Evolutionary conservation across 371 early-diverging fungal species (phyloP), one percentile per base, ranked within the genome.

Genomic region (Dipsacomyces acuminosporus): DNA sequence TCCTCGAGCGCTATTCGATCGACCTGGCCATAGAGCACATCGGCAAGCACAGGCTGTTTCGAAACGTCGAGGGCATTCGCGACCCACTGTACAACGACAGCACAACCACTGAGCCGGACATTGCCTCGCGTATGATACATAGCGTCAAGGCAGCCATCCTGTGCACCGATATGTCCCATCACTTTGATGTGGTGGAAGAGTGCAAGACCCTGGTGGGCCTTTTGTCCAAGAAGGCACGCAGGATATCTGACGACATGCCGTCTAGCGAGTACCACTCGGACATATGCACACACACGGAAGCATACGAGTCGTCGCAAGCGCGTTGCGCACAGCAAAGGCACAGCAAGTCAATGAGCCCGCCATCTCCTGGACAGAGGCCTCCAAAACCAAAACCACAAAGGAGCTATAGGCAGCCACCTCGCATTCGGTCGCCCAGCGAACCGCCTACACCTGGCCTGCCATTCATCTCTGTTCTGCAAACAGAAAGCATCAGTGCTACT

Each of bases 141-240:
- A 59, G 76, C 34, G 79, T 86, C 42, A 66, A 76, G 23, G 76
- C 82, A 23, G 81, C 84, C 60, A 90, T 94, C 30, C 71, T 94
- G 15, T 80, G 84, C 11, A 94, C 94, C 0, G 94, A 94, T 67
- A 94, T 94, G 94, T 72, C 81, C 0, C 81, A 83, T n/a, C 94
- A 93, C 56, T 93, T 89, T 71, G 80, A 79, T 30, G 75, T 89
- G 45, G 83, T 89, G 46, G 87, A 86, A 34, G 61, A 74, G 36
- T 74, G 75, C 70, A 61, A 60, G 25, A 41, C 45, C 9, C 49
- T 74, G 23, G 64, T 74, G 2, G 48, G 56, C 20, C 11, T 48
- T 36, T 44, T 71, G 6, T 56, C 59, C 21, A 71, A 57, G 24
- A 71, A 71, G 58, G 65, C 60, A 4, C 64, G 64, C 41, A 38